Evolutionary conservation across 2,329 filamentous ascomycete genomes (phyloP), one percentile per base, ranked within the genome.

Genomic region (Xylariaceae sp.): DNA sequence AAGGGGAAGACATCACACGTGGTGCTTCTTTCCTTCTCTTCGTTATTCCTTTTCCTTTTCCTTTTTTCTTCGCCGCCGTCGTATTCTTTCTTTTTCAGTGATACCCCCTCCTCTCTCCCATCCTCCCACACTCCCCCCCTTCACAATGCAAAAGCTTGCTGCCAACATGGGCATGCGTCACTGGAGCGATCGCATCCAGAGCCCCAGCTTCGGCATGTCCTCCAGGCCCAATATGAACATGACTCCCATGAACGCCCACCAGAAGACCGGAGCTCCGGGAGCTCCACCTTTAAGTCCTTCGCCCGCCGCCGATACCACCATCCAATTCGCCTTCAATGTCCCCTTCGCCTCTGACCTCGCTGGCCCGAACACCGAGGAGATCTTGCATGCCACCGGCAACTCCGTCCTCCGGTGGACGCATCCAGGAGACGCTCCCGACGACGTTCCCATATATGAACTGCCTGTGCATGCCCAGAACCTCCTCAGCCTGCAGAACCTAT

Each of bases 261-360:
- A 81, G 68, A 85, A 87, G 74, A 78, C 80, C 63, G 74, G 77
- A 64, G 72, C 78, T 58, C 75, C 81, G 55, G 76, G 77, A 66
- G 77, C 78, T 61, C 77, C 83, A 59, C 79, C 84, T 64, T 78
- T 85, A 72, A 81, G 86, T 69, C 86, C 88, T 66, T 85, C 88
- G 60, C 86, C 88, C 65, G 80, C 87, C 64, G 82, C 88, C 71
- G 89, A 93, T 73, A 81, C 87, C 55, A 86, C 86, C 66, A 90
- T 97, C 75, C 91, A 95, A 75, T 88, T 96, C 74, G 93, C 91
- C 66, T 97, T 99, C 86, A 97, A 97, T 73, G 89, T 99, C 53
- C 94, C 94, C 62, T 97, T 97, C 77, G 88, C 92, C 68, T 96
- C 90, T 65, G 93, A 93, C 70, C 86, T 99, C 62, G 85, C 90